phyloP scores from a whole-genome alignment of 2,329 filamentous ascomycete genomes.

The Alternaria sp. region DNA sequence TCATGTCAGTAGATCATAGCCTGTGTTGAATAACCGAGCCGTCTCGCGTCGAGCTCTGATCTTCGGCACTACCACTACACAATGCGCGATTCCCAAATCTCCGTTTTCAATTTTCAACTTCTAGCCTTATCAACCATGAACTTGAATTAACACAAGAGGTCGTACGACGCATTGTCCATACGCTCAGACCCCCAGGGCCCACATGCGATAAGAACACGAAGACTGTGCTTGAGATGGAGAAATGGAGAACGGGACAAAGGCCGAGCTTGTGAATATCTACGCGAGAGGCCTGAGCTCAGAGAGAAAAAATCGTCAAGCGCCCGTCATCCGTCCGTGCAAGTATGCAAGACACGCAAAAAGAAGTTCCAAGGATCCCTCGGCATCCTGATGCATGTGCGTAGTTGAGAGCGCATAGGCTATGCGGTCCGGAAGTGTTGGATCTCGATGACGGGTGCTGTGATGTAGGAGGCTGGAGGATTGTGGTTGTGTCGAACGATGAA shows the following conservation, averaged over 20 bases:
- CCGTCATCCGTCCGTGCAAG: background rate
- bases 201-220: conserved; percentile 15
- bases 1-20: conserved; percentile 1
- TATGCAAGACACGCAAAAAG: background rate
- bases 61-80: conserved; percentile 7
- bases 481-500: background rate
- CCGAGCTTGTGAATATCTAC: conserved; percentile 13
- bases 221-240: background rate
- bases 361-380: background rate
- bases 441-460: background rate
- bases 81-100: background rate
- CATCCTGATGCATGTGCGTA: background rate
- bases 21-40: conserved; percentile 1
- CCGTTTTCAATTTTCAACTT: background rate
- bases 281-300: conserved; percentile 16
- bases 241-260: background rate
- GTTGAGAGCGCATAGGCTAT: background rate
- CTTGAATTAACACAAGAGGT: background rate
- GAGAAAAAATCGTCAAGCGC: conserved; percentile 3
- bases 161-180: background rate
- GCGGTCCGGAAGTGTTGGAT: conserved; percentile 1
- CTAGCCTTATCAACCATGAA: background rate
- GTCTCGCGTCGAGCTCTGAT: conserved; percentile 4
- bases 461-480: conserved; percentile 4
- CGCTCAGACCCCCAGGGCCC: conserved; percentile 7